These are phyloP conservation scores for Hyaloperonospora arabidopsidis DNA, from an alignment of 352 stramenopile genomes.

Conservation along the genomic window DNA sequence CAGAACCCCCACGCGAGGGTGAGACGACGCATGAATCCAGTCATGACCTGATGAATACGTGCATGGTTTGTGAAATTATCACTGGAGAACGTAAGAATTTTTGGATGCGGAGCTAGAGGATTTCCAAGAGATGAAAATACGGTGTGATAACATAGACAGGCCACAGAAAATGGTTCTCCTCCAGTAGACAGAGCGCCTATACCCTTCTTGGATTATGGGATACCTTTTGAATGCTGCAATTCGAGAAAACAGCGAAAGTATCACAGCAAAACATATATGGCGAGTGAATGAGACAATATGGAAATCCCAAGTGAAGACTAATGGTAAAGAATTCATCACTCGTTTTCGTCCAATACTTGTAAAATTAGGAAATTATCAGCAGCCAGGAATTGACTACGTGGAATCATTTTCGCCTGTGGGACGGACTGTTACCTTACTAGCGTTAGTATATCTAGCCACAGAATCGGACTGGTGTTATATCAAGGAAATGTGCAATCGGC, in stretches of 20 bases:
- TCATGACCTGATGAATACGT: neutral
- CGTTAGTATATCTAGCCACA: neutral
- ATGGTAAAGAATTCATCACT: no score
- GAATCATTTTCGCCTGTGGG: no score
- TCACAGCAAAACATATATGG: neutral
- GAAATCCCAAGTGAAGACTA: no score
- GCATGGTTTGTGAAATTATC: neutral
- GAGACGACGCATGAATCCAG: neutral
- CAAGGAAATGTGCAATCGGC: constrained; percentile 12
- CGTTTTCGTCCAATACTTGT: no score
- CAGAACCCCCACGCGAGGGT: no score
- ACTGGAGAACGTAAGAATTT: neutral
- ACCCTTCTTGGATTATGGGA: neutral
- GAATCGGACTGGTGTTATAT: constrained; percentile 5
- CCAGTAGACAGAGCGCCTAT: neutral
- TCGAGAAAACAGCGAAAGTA: neutral
- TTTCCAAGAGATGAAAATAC: constrained; percentile 1
- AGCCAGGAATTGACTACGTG: no score
- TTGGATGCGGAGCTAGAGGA: neutral
- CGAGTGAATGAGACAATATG: no score
- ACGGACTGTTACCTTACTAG: constrained; percentile 1
- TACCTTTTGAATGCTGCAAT: neutral
- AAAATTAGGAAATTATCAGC: no score
- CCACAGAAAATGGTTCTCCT: neutral
- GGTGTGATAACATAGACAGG: neutral